Base-by-base conservation (phyloP, 148 eudicot species). In the Pharnaceum exiguum region DNA sequence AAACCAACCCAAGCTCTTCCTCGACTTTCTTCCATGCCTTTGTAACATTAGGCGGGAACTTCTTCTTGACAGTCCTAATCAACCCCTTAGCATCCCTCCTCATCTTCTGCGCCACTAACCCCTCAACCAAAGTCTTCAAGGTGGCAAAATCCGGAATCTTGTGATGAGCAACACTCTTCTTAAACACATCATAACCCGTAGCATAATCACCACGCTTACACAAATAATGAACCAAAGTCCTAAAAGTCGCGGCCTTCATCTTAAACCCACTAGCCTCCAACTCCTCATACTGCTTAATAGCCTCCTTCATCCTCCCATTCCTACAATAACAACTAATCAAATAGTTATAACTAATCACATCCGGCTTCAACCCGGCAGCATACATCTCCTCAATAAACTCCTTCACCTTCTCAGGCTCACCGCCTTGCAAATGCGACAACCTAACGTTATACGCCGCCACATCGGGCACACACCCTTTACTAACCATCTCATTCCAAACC, bases 81-180 rank as follows among this genome's bases (percentile, higher is more conserved):
- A 78, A 42, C 21, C 64, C 84, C 45, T 78, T 84, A 0, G 86
- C 97, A 15, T 83, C 89, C 53, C 60, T 73, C 69, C 18, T 62
- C 42, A 64, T 71, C 25, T 73, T 75, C 39, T 69, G 76, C 51
- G 71, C 69, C 50, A 75, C 82, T 65, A 90, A 59, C 21, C 95
- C 97, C 57, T 76, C 78, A 19, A 74, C 82, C 64, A 90, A 74
- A 72, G 56, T 65, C 77, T 79, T 77, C 80, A 90, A 71, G 0
- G 90, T 83, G 18, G 63, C 75, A 15, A 84, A 83, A 74, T 90
- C 97, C 0, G 90, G 97, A n/a, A 90, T 76, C 75, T 73, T 86
- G 30, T 80, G 57, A 21, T 60, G 53, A 59, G 44, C 51, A 60
- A 86, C 95, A 53, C 97, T 90, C 63, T 71, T 42, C 77, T 86